Percentiles rank a stretch among this genome's conserved stretches.
These are phyloP conservation scores for Akanthomyces lecanii DNA, from an alignment of 2,329 filamentous ascomycete species.

Conservation along the genomic window DNA sequence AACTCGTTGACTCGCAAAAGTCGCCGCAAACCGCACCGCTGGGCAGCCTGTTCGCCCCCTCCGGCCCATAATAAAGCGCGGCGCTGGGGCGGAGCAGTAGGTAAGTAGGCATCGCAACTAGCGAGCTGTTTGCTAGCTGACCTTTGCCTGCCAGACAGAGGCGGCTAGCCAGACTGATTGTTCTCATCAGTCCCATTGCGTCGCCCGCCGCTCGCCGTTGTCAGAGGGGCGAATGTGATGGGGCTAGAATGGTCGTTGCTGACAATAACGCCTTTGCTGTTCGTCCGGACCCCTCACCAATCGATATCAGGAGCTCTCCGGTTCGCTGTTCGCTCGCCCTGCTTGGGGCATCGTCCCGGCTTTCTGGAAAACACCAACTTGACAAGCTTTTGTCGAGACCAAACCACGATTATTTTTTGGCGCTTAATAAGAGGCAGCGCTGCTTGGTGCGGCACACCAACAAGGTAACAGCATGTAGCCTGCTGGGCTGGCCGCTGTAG, in stretches of 20 bases:
- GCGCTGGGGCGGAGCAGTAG: neutral
- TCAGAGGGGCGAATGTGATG: neutral
- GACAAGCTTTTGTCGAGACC: conserved; percentile 4
- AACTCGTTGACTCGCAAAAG: conserved; percentile 5
- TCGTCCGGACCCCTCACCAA: neutral
- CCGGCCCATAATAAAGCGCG: conserved; percentile 5
- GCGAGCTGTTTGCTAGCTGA: neutral
- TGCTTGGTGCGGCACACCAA: neutral
- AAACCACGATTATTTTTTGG: neutral
- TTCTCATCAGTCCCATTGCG: neutral
- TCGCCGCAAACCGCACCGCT: neutral
- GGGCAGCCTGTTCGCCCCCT: neutral
- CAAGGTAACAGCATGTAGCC: neutral
- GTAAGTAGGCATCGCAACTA: too few species aligned
- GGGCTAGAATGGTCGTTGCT: neutral
- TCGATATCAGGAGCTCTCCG: neutral
- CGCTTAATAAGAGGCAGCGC: neutral
- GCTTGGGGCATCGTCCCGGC: neutral
- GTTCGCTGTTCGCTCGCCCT: neutral
- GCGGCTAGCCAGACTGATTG: neutral
- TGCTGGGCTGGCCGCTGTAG: neutral
- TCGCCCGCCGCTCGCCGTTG: neutral
- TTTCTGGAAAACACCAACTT: neutral
- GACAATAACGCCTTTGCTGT: conserved; percentile 9
- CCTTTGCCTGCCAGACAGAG: too few species aligned